Conservation (phyloP, 768 basidiomycete genomes). For the Exsudoporus frostii region DNA sequence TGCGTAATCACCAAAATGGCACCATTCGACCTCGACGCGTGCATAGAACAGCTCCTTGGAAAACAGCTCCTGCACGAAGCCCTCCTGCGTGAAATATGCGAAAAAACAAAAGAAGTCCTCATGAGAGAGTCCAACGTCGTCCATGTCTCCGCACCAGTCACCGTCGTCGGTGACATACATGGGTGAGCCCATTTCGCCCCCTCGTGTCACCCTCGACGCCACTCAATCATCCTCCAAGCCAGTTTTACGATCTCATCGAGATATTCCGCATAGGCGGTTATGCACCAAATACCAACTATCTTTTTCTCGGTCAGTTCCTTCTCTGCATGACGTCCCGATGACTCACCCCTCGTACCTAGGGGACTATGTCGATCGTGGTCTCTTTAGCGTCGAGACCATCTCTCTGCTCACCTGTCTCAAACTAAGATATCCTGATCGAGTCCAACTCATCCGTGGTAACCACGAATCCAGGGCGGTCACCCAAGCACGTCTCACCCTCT, state of each 20-base stretch:
- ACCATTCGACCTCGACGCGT: slow-evolving; percentile 95
- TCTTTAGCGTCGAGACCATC: slow-evolving; percentile 98
- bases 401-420: slow-evolving; percentile 96
- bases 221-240: slow-evolving; percentile 56
- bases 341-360: slow-evolving; percentile 46
- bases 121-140: slow-evolving; percentile 99
- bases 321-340: background rate
- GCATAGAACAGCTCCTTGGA: slow-evolving; percentile 83
- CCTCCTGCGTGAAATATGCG: slow-evolving; percentile 95
- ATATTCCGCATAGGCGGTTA: slow-evolving; percentile 99
- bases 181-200: slow-evolving; percentile 60
- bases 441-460: slow-evolving; percentile 96
- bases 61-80: slow-evolving; percentile 96
- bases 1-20: slow-evolving; percentile 23
- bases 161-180: slow-evolving; percentile 98
- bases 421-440: slow-evolving; percentile 92
- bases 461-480: slow-evolving; percentile 98
- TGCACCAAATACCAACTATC: slow-evolving; percentile 95
- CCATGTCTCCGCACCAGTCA: slow-evolving; percentile 93
- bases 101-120: slow-evolving; percentile 98
- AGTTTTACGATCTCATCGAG: slow-evolving; percentile 99
- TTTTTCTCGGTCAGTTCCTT: slow-evolving; percentile 83
- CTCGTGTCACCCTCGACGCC: slow-evolving; percentile 15
- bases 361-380: slow-evolving; percentile 96
- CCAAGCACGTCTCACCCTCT: slow-evolving; percentile 60